Evolutionary conservation across 2,329 filamentous ascomycete species (phyloP).

Genomic region (Calonectria pauciramosa): DNA sequence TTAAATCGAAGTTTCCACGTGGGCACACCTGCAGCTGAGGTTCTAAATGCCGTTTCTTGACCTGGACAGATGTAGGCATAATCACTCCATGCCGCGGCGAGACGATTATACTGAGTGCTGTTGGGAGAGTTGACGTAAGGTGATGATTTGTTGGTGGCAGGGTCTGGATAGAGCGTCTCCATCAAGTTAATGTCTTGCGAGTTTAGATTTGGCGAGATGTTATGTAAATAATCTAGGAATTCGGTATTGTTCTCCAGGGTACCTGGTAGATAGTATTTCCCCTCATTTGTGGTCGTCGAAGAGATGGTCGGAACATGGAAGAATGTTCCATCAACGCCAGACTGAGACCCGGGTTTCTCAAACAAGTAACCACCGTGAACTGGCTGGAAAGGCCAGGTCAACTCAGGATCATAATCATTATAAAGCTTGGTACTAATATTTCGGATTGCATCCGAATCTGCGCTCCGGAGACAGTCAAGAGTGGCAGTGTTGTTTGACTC

Average conservation of each 20-base stretch:
- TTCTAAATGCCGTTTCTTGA: conserved; percentile 59
- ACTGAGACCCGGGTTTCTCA: conserved; percentile 61
- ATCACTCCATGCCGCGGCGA: conserved; percentile 59
- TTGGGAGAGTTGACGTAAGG: conserved; percentile 54
- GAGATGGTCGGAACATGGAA: conserved; percentile 54
- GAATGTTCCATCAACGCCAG: conserved; percentile 54
- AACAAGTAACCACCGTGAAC: conserved; percentile 59
- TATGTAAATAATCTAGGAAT: conserved; percentile 54
- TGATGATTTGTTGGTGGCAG: conserved; percentile 49
- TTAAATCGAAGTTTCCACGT: conserved; percentile 57
- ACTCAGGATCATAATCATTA: conserved; percentile 51
- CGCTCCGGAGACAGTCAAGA: conserved; percentile 55
- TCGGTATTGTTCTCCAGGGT: conserved; percentile 52
- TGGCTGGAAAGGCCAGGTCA: conserved; percentile 65
- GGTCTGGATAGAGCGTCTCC: conserved; percentile 52
- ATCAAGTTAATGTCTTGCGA: conserved; percentile 47
- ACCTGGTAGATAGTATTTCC: conserved; percentile 50
- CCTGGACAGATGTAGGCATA: conserved; percentile 60
- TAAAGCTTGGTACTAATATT: conserved; percentile 56
- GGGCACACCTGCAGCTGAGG: conserved; percentile 49
- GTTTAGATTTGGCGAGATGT: conserved; percentile 49
- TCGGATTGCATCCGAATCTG: conserved; percentile 52
- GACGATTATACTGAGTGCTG: conserved; percentile 59
- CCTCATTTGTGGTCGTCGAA: conserved; percentile 54
- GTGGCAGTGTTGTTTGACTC: conserved; percentile 47